phyloP scores from a whole-genome alignment of 495 filamentous ascomycete species.

The Paragyromitra xinjiangensis region DNA sequence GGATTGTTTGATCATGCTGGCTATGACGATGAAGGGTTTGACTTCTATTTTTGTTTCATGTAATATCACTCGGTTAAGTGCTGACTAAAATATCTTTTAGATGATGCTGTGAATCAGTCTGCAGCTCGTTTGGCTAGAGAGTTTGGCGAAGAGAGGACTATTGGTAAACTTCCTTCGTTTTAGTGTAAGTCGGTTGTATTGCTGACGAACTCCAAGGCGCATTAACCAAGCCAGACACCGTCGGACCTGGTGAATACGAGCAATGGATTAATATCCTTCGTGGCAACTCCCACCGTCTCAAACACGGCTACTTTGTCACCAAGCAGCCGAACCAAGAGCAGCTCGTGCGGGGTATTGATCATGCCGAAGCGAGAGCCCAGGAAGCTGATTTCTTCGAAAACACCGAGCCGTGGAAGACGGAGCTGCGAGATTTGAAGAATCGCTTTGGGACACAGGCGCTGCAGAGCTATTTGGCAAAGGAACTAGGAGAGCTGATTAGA shows the following conservation, averaged over 20 bases:
- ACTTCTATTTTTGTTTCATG: background rate
- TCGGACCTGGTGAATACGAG: slow-evolving; percentile 56
- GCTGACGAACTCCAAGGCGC: slow-evolving; percentile 57
- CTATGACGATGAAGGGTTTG: slow-evolving; percentile 58
- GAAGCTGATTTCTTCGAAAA: slow-evolving; percentile 60
- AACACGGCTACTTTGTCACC: slow-evolving; percentile 63
- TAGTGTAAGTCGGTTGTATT: background rate
- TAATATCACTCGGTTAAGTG: slow-evolving; percentile 7
- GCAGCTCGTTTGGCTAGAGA: slow-evolving; percentile 55
- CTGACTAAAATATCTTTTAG: slow-evolving; percentile 27
- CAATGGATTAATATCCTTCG: slow-evolving; percentile 58
- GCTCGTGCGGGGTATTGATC: slow-evolving; percentile 58
- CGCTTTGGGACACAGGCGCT: slow-evolving; percentile 60
- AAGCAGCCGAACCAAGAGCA: slow-evolving; percentile 62
- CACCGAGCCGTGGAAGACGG: slow-evolving; percentile 59
- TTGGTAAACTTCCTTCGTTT: slow-evolving; percentile 40
- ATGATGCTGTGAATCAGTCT: slow-evolving; percentile 58
- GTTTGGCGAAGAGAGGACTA: slow-evolving; percentile 57
- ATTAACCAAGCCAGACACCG: slow-evolving; percentile 64
- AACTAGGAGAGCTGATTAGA: slow-evolving; percentile 58
- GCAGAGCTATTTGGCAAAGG: slow-evolving; percentile 58
- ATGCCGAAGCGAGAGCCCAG: slow-evolving; percentile 58
- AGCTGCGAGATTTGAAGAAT: slow-evolving; percentile 50
- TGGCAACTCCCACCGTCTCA: slow-evolving; percentile 58
- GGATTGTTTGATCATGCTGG: slow-evolving; percentile 57